Evolutionary conservation across 768 basidiomycete genomes (phyloP).

Genomic region (Hericium coralloides): DNA sequence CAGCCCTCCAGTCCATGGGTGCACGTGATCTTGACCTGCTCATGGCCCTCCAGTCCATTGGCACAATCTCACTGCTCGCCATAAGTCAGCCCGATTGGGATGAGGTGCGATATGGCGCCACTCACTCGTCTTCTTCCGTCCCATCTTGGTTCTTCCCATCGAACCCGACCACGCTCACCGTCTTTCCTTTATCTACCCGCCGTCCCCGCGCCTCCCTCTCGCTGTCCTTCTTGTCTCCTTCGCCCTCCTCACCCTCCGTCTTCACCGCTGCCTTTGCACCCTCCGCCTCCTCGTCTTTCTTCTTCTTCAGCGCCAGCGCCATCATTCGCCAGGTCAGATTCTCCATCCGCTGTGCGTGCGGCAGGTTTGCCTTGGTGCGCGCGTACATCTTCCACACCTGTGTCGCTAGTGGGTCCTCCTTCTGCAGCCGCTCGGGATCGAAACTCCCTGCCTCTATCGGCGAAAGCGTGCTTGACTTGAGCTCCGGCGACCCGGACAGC

Average conservation of each 20-base stretch:
- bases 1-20: slow-evolving; percentile 86
- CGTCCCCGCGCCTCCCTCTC: slow-evolving; percentile 53
- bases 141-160: slow-evolving; percentile 68
- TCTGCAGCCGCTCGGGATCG: slow-evolving; percentile 60
- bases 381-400: slow-evolving; percentile 98
- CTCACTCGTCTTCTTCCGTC: slow-evolving; percentile 68
- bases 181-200: slow-evolving; percentile 73
- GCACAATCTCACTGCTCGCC: slow-evolving; percentile 34
- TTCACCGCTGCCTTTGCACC: slow-evolving; percentile 12
- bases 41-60: slow-evolving; percentile 92
- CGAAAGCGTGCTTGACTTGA: slow-evolving; percentile 36
- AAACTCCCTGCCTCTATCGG: slow-evolving; percentile 25
- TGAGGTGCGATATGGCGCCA: slow-evolving; percentile 22
- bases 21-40: slow-evolving; percentile 86
- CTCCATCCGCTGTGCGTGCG: slow-evolving; percentile 94
- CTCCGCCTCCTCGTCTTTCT: slow-evolving; percentile 40
- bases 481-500: slow-evolving; percentile 60
- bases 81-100: slow-evolving; percentile 16
- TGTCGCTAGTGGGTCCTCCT: slow-evolving; percentile 85
- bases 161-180: slow-evolving; percentile 73
- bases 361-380: slow-evolving; percentile 78
- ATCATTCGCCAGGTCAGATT: slow-evolving; percentile 99
- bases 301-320: slow-evolving; percentile 88
- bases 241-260: slow-evolving; percentile 18
- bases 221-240: slow-evolving; percentile 6